Conservation (phyloP, 345 rosid species). For the Eucalyptus microcorys region DNA sequence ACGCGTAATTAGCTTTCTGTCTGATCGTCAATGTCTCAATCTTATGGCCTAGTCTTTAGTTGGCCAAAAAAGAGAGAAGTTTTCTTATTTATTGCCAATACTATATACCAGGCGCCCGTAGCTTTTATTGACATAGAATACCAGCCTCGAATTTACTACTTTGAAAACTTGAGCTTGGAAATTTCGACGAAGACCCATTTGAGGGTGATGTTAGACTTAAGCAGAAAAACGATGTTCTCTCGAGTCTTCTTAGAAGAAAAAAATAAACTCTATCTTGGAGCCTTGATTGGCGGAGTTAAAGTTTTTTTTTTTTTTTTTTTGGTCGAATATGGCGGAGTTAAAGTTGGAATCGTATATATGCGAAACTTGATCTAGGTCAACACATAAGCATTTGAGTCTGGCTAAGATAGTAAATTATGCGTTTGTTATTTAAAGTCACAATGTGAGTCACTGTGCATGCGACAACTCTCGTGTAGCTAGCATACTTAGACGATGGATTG, state of each 20-base stretch:
- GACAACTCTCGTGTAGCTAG: background rate
- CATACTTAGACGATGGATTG: background rate
- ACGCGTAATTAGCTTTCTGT: background rate
- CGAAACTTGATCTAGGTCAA: background rate
- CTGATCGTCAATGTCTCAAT: background rate
- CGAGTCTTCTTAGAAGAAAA: background rate
- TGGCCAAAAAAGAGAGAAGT: background rate
- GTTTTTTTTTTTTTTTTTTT: too few relatives aligned
- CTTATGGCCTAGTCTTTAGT: background rate
- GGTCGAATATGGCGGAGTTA: background rate
- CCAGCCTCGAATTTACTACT: background rate
- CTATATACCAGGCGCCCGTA: background rate
- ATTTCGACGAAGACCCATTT: background rate
- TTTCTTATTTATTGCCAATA: background rate
- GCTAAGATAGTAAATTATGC: background rate
- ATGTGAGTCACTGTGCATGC: background rate
- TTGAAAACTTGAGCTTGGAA: background rate
- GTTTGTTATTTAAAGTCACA: background rate
- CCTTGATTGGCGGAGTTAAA: background rate
- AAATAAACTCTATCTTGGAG: background rate
- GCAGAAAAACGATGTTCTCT: background rate
- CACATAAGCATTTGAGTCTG: background rate
- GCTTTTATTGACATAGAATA: background rate
- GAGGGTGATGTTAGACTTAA: background rate
- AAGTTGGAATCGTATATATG: background rate